Conservation (phyloP, 305 asterid genomes). For the Withania somnifera region DNA sequence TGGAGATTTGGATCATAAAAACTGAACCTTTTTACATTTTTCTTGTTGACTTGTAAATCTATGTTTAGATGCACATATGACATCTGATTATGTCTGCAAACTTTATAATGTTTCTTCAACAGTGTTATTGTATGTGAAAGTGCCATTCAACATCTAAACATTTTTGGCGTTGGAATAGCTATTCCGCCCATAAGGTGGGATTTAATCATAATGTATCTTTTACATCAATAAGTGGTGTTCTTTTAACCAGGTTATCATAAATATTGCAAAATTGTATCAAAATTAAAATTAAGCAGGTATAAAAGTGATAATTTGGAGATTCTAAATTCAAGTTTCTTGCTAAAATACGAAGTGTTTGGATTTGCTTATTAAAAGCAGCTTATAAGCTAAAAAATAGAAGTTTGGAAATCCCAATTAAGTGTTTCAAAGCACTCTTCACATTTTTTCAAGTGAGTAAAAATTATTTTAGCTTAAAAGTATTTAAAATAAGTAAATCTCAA, state of each 20-base stretch:
- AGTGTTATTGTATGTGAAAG: neutral
- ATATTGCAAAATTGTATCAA: neutral
- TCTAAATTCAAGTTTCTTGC: neutral
- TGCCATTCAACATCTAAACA: too few relatives aligned
- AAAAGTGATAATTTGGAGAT: neutral
- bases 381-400: too few relatives aligned
- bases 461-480: too few relatives aligned
- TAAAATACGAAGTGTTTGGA: too few relatives aligned
- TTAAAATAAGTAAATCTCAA: too few relatives aligned
- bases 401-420: too few relatives aligned
- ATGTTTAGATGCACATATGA: neutral
- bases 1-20: neutral
- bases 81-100: neutral
- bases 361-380: too few relatives aligned
- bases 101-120: neutral
- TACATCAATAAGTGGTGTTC: neutral
- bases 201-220: too few relatives aligned
- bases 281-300: neutral
- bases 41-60: neutral
- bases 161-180: too few relatives aligned
- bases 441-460: too few relatives aligned
- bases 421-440: too few relatives aligned
- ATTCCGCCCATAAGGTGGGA: too few relatives aligned
- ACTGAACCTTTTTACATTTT: neutral
- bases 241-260: neutral